phyloP scores from a whole-genome alignment of 139 green algal species.

The Micractinium sp. region DNA sequence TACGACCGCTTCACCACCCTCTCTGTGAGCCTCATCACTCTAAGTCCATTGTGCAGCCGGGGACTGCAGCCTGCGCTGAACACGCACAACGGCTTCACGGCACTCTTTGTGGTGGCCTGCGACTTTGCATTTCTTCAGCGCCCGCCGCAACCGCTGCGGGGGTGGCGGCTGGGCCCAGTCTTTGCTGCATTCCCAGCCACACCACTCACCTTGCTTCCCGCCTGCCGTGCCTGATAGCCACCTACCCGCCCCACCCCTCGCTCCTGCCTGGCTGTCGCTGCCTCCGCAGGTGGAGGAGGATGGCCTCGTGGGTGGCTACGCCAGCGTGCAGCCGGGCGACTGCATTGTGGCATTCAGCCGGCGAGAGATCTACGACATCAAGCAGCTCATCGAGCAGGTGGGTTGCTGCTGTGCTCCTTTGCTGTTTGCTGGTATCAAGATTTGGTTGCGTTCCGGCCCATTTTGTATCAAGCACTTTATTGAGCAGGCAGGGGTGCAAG shows the following conservation, averaged over 20 bases:
- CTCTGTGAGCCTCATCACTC: conserved; percentile 31
- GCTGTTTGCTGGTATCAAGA: too few species aligned
- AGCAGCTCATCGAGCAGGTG: conserved; percentile 63
- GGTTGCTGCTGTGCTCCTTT: too few species aligned
- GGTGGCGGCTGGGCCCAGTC: too few species aligned
- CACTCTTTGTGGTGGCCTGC: neutral
- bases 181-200: neutral
- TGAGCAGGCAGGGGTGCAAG: too few species aligned
- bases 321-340: conserved; percentile 81
- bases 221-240: neutral
- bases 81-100: conserved; percentile 33
- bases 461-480: too few species aligned
- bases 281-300: conserved; percentile 9
- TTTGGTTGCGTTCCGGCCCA: too few species aligned
- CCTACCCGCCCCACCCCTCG: neutral
- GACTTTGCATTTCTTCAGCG: too few species aligned
- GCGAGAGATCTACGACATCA: conserved; percentile 82
- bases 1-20: conserved; percentile 47
- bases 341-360: conserved; percentile 94
- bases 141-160: too few species aligned
- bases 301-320: conserved; percentile 27
- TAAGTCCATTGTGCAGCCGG: too few species aligned
- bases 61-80: too few species aligned
- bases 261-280: neutral
- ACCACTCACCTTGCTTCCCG: neutral